Base-by-base conservation (phyloP, 768 basidiomycete species). In the Chiua virens region DNA sequence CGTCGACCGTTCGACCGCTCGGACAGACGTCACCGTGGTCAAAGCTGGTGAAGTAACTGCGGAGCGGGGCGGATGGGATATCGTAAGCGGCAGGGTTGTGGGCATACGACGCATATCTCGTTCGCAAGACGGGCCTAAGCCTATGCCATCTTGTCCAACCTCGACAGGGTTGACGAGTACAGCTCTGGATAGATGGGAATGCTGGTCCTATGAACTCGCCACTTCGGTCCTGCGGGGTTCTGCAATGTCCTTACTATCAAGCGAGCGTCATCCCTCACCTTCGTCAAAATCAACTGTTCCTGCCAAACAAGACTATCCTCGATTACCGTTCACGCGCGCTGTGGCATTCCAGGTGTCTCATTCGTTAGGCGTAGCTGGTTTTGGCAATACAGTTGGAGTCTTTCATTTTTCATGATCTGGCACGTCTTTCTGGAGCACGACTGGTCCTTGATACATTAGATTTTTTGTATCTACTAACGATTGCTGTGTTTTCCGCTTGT, bases 41-140 rank as follows among this genome's bases (percentile, higher is more conserved):
- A 73, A 75, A 40, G 73, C 78, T 17, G 77, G 74, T 8, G 82
- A 87, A 54, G 71, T 83, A 8, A 75, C 75, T 13, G 85, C 81
- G 57, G 89, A 93, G 52, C 79, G 90, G 45, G 90, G 92, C 13
- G 79, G 80, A 4, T 95, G 92, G 92, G 88, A 84, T 56, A 66
- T 86, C 20, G 66, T 75, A 36, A 75, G 70, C 21, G 75, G 75
- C n/a, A 74, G 70, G 45, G 71, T 86, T 47, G 71, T 92, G 9
- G 92, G 92, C 13, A 71, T 94, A 17, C 79, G 89, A 15, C 77
- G 90, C 44, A 82, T 78, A 57, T 75, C 84, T 13, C 79, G 87
- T 44, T 55, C 70, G 14, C 58, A 71, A 65, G 58, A 56, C 49
- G 52, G 59, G 49, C 63, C 59, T 40, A 75, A 63, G 65, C 55